Base-by-base conservation (phyloP, 1,284 basidiomycete species). In the Cryptococcus jaspeensis region DNA sequence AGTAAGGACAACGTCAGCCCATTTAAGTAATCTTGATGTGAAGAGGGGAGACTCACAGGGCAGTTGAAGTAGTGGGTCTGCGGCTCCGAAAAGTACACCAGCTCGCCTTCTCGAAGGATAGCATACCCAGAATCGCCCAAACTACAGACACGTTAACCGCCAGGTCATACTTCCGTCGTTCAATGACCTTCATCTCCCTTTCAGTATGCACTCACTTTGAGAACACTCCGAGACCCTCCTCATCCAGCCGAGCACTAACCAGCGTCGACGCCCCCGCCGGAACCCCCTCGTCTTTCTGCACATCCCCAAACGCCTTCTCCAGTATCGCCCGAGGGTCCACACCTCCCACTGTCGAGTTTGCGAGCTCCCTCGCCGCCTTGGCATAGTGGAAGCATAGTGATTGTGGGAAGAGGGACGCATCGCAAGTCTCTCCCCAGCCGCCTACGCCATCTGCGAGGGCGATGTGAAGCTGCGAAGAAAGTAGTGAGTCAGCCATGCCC, bases 361-460 rank as follows among this genome's bases (percentile, higher is more conserved):
- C 23, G 58, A 66, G 36, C 58, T 57, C 11, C 52, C 47, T 20
- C 1, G 66, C 65, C 1, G 70, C 64, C 55, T 68, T 54, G 47
- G 72, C 61, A 44, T 79, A 77, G 68, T 80, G 75, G 63, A 77
- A 80, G 74, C 81, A 78, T 13, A 82, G 70, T 4, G 78, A 70
- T 58, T 80, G 81, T 12, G 80, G 76, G 69, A 82, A 84, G 18
- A 82, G 73, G 0, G 80, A 76, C 1, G 82, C 81, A 62, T 83
- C 82, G 54, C 80, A 73, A 12, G 78, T 77, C 13, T 76, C 79
- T 5, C 79, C 77, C 82, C 82, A 84, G 22, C 82, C 82, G 25
- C 82, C 82, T 2, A 84, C 82, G 18, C 82, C 82, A 62, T 84
- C 82, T 0, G 81, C 79, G 0, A 80, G 73, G 5, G 78, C 79